phyloP scores from a whole-genome alignment of 768 basidiomycete species.

The Cytidiella melzeri region DNA sequence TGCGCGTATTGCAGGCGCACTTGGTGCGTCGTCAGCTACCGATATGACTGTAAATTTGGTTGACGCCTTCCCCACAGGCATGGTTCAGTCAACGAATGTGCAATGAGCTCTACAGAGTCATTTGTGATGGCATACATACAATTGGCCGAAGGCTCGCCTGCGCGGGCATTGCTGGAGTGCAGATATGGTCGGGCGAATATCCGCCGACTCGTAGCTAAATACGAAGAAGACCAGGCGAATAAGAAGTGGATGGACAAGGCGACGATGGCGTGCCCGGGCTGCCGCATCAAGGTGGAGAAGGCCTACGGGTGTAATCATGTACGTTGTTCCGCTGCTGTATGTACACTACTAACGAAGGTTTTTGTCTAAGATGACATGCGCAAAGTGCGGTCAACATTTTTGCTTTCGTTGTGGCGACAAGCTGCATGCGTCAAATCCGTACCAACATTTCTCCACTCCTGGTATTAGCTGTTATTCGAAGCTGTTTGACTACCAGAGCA shows the following conservation, averaged over 20 bases:
- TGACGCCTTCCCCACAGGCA: too few relatives aligned
- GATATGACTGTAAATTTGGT: too few relatives aligned
- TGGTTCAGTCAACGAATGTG: slow-evolving; percentile 69
- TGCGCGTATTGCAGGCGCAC: slow-evolving; percentile 78
- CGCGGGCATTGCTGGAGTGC: slow-evolving; percentile 48
- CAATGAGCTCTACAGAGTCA: slow-evolving; percentile 57
- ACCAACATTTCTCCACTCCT: slow-evolving; percentile 58
- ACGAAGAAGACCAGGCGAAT: slow-evolving; percentile 72
- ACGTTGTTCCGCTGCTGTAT: slow-evolving; percentile 10
- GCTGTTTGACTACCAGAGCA: slow-evolving; percentile 51
- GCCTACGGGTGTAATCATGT: slow-evolving; percentile 85
- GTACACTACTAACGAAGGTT: slow-evolving; percentile 11
- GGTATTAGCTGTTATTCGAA: slow-evolving; percentile 53
- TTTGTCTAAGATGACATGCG: slow-evolving; percentile 63
- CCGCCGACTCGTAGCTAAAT: slow-evolving; percentile 49
- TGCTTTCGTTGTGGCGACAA: slow-evolving; percentile 73
- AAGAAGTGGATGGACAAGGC: slow-evolving; percentile 62
- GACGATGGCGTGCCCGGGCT: slow-evolving; percentile 71
- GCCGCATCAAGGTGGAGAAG: slow-evolving; percentile 69
- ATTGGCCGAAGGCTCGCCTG: slow-evolving; percentile 43
- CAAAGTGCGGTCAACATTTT: slow-evolving; percentile 71
- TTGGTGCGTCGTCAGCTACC: slow-evolving; percentile 43
- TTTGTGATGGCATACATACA: slow-evolving; percentile 64
- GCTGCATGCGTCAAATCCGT: slow-evolving; percentile 47
- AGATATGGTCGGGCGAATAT: slow-evolving; percentile 62